These are phyloP conservation scores for Talaromyces sp. DNA, from an alignment of 2,329 filamentous ascomycete species.

Conservation along the genomic window DNA sequence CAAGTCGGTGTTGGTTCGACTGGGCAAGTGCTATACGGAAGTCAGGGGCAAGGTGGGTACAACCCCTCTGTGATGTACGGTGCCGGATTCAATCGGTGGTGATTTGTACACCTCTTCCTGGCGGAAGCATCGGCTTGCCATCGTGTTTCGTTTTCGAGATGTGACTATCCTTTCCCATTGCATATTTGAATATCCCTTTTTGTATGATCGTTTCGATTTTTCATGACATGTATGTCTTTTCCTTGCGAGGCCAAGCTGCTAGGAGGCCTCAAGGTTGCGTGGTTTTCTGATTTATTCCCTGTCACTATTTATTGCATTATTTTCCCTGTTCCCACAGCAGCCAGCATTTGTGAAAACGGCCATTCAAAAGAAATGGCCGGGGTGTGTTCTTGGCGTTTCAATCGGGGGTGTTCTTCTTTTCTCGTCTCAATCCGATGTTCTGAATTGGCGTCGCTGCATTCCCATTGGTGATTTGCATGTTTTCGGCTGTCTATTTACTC, in stretches of 20 bases:
- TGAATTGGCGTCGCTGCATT: slow-evolving; percentile 33
- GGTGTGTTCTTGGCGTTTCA: slow-evolving; percentile 37
- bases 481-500: slow-evolving; percentile 23
- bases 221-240: slow-evolving; percentile 30
- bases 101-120: slow-evolving; percentile 30
- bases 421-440: slow-evolving; percentile 26
- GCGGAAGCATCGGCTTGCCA: slow-evolving; percentile 15
- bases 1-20: slow-evolving; percentile 73
- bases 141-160: slow-evolving; percentile 14
- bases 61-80: slow-evolving; percentile 76
- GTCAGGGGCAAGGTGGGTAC: slow-evolving; percentile 90
- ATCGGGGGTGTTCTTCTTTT: slow-evolving; percentile 23
- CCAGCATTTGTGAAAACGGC: slow-evolving; percentile 33
- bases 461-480: slow-evolving; percentile 22
- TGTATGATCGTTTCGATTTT: slow-evolving; percentile 20
- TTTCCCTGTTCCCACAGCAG: slow-evolving; percentile 21
- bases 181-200: slow-evolving; percentile 20
- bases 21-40: slow-evolving; percentile 85
- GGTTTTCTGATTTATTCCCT: not conserved
- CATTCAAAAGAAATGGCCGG: slow-evolving; percentile 32
- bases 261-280: slow-evolving; percentile 15
- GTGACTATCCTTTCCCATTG: slow-evolving; percentile 23
- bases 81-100: slow-evolving; percentile 68
- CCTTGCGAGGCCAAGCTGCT: not conserved
- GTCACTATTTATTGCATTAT: slow-evolving; percentile 15